phyloP scores from a whole-genome alignment of 441 rosid species.

The Euphorbia schlechtendalii region DNA sequence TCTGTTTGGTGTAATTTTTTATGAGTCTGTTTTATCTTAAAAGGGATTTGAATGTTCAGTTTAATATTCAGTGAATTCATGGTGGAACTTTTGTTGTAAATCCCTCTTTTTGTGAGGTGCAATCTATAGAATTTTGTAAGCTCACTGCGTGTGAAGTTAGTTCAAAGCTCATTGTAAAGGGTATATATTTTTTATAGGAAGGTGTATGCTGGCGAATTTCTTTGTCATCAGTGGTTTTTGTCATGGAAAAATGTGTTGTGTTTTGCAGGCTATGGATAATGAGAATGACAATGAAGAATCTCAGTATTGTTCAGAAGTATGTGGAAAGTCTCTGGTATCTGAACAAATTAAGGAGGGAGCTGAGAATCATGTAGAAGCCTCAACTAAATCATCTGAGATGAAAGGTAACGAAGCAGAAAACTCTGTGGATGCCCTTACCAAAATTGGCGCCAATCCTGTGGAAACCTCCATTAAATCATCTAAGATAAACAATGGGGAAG shows the following conservation, averaged over 20 bases:
- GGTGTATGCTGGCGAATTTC: neutral
- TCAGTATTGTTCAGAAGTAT: constrained; percentile 5
- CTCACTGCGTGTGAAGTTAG: neutral
- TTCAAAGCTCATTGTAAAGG: neutral
- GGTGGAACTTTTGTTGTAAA: neutral
- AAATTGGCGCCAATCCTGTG: neutral
- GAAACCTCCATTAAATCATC: neutral
- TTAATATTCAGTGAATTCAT: neutral
- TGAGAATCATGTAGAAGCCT: neutral
- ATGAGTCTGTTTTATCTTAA: too few relatives aligned
- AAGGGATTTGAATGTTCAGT: neutral
- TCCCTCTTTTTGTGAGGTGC: neutral
- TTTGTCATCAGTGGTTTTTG: neutral
- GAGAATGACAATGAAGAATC: constrained; percentile 24
- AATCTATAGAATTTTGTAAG: neutral
- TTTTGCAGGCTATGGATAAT: constrained; percentile 27
- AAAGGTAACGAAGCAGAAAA: constrained; percentile 6
- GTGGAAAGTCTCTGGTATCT: neutral
- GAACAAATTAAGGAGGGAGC: neutral
- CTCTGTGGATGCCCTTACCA: neutral
- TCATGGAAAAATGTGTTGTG: neutral
- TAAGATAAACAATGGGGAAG: neutral
- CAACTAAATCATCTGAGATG: neutral
- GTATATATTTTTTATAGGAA: neutral
- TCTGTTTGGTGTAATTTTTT: neutral